Evolutionary conservation across 768 basidiomycete genomes (phyloP).

Genomic region (Lactarius vividus): DNA sequence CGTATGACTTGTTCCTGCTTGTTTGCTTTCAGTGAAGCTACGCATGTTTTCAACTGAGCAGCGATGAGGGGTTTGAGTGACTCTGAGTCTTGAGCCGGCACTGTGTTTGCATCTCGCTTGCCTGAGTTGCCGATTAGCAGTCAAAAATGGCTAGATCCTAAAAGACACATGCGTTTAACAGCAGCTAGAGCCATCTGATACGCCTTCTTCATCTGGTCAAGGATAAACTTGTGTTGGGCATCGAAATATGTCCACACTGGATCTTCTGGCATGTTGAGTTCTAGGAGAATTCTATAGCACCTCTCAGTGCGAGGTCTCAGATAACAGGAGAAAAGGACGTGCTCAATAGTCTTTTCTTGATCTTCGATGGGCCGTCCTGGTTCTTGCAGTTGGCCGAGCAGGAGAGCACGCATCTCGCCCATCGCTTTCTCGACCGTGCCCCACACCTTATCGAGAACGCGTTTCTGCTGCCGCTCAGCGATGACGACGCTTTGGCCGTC

Average conservation of each 20-base stretch:
- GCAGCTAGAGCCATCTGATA: constrained; percentile 51
- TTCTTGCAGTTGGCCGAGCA: constrained; percentile 80
- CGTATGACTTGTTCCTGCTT: constrained; percentile 61
- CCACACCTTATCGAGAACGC: constrained; percentile 97
- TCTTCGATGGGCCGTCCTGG: constrained; percentile 80
- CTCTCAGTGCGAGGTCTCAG: constrained; percentile 9
- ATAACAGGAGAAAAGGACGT: constrained; percentile 32
- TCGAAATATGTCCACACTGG: constrained; percentile 97
- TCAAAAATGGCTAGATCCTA: not conserved
- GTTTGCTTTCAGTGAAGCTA: constrained; percentile 60
- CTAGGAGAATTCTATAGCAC: constrained; percentile 71
- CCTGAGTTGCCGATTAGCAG: constrained; percentile 36
- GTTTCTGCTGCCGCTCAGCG: constrained; percentile 77
- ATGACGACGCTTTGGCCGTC: constrained; percentile 48
- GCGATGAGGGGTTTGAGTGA: constrained; percentile 46
- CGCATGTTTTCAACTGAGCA: constrained; percentile 56
- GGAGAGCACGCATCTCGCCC: constrained; percentile 78
- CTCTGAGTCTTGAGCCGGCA: constrained; percentile 39
- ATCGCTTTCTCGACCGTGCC: constrained; percentile 91
- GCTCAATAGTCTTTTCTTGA: constrained; percentile 97
- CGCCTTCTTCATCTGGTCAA: constrained; percentile 68
- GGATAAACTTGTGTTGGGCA: constrained; percentile 83
- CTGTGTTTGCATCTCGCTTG: constrained; percentile 42
- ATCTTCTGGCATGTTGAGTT: constrained; percentile 83
- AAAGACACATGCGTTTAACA: constrained; percentile 46